phyloP scores from a whole-genome alignment of 1,139 yeast species.

The Diutina siamensis region DNA sequence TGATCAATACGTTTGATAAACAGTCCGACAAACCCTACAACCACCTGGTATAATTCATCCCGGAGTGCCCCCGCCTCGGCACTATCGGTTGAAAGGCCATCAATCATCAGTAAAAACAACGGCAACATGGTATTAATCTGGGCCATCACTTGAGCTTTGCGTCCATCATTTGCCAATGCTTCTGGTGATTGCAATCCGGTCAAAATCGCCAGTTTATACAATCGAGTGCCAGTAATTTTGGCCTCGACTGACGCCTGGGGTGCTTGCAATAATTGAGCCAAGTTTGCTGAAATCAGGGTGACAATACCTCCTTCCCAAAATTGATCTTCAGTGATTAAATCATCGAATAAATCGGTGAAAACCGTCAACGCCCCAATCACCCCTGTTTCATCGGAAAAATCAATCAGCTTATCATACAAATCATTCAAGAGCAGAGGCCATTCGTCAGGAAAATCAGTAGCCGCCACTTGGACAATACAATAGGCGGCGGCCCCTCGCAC shows the following conservation, averaged over 20 bases:
- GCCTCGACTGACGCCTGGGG: slow-evolving; percentile 21
- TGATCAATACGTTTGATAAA: not conserved
- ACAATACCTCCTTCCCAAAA: slow-evolving; percentile 72
- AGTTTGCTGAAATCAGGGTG: slow-evolving; percentile 34
- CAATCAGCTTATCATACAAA: slow-evolving; percentile 30
- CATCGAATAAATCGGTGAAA: slow-evolving; percentile 73
- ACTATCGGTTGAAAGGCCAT: not conserved
- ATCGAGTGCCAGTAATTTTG: slow-evolving; percentile 36
- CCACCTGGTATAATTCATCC: not conserved
- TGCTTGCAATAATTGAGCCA: slow-evolving; percentile 28
- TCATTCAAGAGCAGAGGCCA: slow-evolving; percentile 67
- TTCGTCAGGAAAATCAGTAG: slow-evolving; percentile 88
- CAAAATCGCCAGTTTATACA: slow-evolving; percentile 20
- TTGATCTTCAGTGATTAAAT: slow-evolving; percentile 74
- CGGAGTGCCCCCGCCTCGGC: not conserved
- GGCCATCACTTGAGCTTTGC: not conserved
- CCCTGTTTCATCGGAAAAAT: slow-evolving; percentile 19
- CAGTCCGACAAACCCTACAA: not conserved
- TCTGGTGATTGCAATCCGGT: not conserved
- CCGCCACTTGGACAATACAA: slow-evolving; percentile 74
- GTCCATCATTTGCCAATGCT: not conserved
- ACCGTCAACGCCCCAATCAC: slow-evolving; percentile 60
- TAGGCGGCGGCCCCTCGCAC: slow-evolving; percentile 60
- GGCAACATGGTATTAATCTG: not conserved
- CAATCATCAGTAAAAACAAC: not conserved